These are phyloP conservation scores for Trichoderma asperelloides DNA, from an alignment of 495 filamentous ascomycete genomes.

Conservation along the genomic window DNA sequence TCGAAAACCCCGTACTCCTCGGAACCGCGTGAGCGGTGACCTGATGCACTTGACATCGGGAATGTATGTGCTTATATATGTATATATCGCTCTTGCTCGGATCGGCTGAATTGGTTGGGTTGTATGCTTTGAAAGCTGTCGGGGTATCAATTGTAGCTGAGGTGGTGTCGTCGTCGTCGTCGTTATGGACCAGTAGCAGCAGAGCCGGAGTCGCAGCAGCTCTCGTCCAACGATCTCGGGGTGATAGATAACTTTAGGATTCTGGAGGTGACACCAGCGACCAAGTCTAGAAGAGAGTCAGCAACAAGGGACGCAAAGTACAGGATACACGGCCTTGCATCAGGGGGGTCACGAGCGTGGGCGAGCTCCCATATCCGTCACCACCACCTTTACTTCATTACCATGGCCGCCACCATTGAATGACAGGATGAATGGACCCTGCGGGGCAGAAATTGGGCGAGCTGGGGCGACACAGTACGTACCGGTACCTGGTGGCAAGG, in stretches of 20 bases:
- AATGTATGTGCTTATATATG: background rate
- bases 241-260: background rate
- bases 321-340: background rate
- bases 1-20: slow-evolving; percentile 36
- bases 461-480: background rate
- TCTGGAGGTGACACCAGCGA: background rate
- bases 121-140: background rate
- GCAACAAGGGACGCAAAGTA: background rate
- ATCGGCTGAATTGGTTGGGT: background rate
- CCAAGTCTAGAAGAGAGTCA: background rate
- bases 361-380: background rate
- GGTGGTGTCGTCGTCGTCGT: background rate
- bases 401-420: background rate
- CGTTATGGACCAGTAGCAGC: background rate
- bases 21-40: slow-evolving; percentile 6
- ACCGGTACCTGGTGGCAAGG: background rate
- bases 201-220: background rate
- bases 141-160: background rate
- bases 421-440: slow-evolving; percentile 1
- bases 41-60: background rate
- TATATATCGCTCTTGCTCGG: background rate
- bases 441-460: background rate
- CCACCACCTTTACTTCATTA: background rate
- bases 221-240: background rate
- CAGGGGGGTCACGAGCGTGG: slow-evolving; percentile 5